Percentiles rank a stretch among this genome's conserved stretches.
These are phyloP conservation scores for Plenodomus biglobosus DNA, from an alignment of 2,329 filamentous ascomycete genomes.

Conservation along the genomic window DNA sequence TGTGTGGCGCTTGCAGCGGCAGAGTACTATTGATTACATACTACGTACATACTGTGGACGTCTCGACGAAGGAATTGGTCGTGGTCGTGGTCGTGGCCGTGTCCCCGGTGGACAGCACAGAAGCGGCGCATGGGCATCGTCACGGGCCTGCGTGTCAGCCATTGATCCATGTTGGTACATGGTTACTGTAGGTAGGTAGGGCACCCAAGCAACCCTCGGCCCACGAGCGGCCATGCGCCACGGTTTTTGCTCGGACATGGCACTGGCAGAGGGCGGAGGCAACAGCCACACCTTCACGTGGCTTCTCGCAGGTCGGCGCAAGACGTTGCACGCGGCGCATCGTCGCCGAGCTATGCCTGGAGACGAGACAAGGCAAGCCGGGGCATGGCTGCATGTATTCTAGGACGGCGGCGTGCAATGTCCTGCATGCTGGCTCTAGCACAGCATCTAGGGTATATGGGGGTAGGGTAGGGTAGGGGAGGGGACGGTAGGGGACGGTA, in stretches of 20 bases:
- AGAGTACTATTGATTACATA: too few relatives aligned
- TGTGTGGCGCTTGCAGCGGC: constrained; percentile 8
- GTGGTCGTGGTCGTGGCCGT: too few relatives aligned
- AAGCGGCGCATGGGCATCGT: background rate
- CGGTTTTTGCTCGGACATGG: background rate
- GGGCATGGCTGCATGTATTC: background rate
- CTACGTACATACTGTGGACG: background rate
- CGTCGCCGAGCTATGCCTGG: too few relatives aligned
- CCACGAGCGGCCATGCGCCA: too few relatives aligned
- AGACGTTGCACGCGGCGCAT: too few relatives aligned
- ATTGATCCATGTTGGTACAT: too few relatives aligned
- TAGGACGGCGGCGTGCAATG: background rate
- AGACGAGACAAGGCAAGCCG: background rate
- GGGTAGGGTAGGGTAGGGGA: background rate
- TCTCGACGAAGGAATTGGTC: too few relatives aligned
- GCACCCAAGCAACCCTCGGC: too few relatives aligned
- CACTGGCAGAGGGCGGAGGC: too few relatives aligned
- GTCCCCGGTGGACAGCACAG: too few relatives aligned
- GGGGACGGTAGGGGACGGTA: too few relatives aligned
- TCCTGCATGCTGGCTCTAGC: background rate
- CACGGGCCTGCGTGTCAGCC: background rate
- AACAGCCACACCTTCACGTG: background rate
- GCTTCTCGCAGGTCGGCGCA: background rate
- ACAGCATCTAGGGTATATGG: background rate
- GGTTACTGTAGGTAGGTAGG: too few relatives aligned